phyloP scores from a whole-genome alignment of 1,284 basidiomycete species.

The Ustilago lituana region DNA sequence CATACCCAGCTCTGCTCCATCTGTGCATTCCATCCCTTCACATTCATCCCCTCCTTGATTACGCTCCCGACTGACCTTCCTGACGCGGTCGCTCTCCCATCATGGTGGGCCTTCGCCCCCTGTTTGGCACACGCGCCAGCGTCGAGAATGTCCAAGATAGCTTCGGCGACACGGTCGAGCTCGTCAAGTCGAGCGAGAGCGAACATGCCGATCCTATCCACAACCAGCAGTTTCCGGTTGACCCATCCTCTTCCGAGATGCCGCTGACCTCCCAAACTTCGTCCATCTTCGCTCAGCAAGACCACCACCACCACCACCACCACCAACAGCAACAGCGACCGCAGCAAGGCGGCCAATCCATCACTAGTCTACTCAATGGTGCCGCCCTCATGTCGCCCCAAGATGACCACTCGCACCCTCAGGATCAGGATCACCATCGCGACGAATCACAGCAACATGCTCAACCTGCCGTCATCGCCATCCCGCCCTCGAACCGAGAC shows the following conservation, averaged over 20 bases:
- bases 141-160: conserved; percentile 35
- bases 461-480: not conserved
- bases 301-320: no score
- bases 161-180: conserved; percentile 30
- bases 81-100: not conserved
- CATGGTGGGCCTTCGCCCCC: conserved; percentile 30
- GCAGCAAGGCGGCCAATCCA: conserved; percentile 8
- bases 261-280: not conserved
- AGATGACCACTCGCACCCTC: conserved; percentile 19
- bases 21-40: not conserved
- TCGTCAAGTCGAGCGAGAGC: conserved; percentile 34
- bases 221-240: not conserved
- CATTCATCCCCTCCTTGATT: no score
- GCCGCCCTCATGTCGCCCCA: conserved; percentile 31
- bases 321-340: conserved; percentile 8
- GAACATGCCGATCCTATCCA: conserved; percentile 8
- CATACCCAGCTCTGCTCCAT: no score
- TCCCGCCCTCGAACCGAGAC: no score
- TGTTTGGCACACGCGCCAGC: conserved; percentile 37
- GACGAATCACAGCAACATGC: not conserved
- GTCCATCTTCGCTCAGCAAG: not conserved
- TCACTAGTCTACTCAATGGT: conserved; percentile 30
- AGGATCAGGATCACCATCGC: conserved; percentile 23
- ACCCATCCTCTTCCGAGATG: not conserved
- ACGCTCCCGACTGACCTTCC: conserved; percentile 2